Base-by-base conservation (phyloP, 1,139 yeast species). In the Candida neerlandica region DNA sequence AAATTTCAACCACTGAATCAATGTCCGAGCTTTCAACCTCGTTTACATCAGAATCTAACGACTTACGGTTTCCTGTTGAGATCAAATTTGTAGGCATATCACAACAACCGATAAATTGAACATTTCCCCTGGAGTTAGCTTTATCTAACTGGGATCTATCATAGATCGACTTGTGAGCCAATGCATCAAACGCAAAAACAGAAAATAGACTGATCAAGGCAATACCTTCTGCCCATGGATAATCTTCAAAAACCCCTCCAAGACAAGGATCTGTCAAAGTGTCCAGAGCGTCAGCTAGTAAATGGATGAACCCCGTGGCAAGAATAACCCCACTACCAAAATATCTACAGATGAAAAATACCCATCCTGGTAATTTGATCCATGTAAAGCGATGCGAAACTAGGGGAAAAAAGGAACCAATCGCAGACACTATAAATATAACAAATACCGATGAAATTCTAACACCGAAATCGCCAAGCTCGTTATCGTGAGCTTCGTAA, bases 291-390 rank as follows among this genome's bases (percentile, higher is more conserved):
- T 69, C 73, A 0, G 71, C 71, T 32, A 70, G 53, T 32, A 70
- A 56, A 49, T 70, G 74, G 33, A 69, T 64, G 46, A 67, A 70
- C 5, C 70, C 74, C 2, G 74, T 70, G 7, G 73, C 69, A 5
- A 69, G 61, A 49, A 70, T 70, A 19, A 70, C 74, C 1, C 75
- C 74, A 46, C 67, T 63, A 4, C 75, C 75, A 32, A 70, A 54
- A 51, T 63, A 68, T 44, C 63, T 55, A 42, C 66, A 57, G 18
- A 61, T 49, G 45, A 66, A 69, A 49, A 70, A 67, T 5, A 65
- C 55, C 64, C 67, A 62, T 2, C 50, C 35, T 0, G 73, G 73
- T 4, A 67, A 49, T 18, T 55, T 56, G 14, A 68, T 55, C 30
- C 49, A 58, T 16, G 60, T 58, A 41, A 57, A 60, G 33, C 52